These are phyloP conservation scores for Cerioporus squamosus DNA, from an alignment of 1,284 basidiomycete genomes.

Conservation along the genomic window DNA sequence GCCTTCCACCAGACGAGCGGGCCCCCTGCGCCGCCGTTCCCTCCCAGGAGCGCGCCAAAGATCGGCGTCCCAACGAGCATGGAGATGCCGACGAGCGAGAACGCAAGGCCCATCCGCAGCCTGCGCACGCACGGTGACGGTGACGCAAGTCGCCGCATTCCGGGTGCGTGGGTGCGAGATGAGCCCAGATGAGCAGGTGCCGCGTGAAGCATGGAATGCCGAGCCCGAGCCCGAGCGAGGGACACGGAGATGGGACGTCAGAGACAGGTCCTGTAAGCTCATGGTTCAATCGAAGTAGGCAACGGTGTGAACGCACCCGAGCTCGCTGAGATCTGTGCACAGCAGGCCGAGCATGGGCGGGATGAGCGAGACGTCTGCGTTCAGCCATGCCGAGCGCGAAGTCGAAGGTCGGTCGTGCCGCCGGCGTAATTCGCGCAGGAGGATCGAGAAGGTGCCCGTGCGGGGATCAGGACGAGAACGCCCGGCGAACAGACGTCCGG, in stretches of 20 bases:
- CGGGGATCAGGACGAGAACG: too few relatives aligned
- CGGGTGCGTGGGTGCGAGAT: too few relatives aligned
- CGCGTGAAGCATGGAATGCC: too few relatives aligned
- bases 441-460: too few relatives aligned
- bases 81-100: conserved; percentile 51
- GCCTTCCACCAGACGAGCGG: conserved; percentile 22
- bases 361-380: conserved; percentile 52
- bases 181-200: too few relatives aligned
- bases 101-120: conserved; percentile 56
- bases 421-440: too few relatives aligned
- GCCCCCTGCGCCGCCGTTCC: background rate
- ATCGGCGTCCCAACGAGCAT: conserved; percentile 55
- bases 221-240: background rate
- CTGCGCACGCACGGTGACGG: conserved; percentile 32
- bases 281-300: background rate
- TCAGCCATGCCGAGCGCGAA: background rate
- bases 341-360: conserved; percentile 50
- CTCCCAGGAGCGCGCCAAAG: conserved; percentile 41
- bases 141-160: too few relatives aligned
- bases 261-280: background rate
- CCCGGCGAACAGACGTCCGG: too few relatives aligned
- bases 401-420: too few relatives aligned
- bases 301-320: conserved; percentile 43
- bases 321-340: conserved; percentile 45
- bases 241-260: background rate